Percentiles rank a stretch among this genome's conserved stretches.
Evolutionary conservation across 192 early-diverging fungal species (phyloP).

Genomic region (Dispira simplex): DNA sequence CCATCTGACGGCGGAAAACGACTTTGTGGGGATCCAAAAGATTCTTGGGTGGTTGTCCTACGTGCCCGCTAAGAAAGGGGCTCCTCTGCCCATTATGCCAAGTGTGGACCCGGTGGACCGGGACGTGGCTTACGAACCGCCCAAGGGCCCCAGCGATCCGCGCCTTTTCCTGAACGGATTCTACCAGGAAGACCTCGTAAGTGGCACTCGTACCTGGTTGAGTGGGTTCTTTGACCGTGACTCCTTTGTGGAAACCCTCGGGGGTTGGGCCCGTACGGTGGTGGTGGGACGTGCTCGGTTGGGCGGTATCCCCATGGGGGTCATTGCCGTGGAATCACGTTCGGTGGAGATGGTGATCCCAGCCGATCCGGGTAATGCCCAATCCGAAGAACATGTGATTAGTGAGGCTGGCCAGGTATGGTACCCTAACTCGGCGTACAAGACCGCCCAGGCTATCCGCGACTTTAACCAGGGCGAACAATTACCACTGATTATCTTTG

Average conservation of each 20-base stretch:
- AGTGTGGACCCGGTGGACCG: conserved; percentile 65
- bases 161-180: conserved; percentile 76
- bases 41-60: conserved; percentile 90
- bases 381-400: conserved; percentile 76
- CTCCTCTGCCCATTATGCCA: conserved; percentile 45
- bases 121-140: conserved; percentile 65
- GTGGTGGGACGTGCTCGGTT: conserved; percentile 88
- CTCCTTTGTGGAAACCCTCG: conserved; percentile 92
- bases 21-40: conserved; percentile 82
- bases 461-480: conserved; percentile 99
- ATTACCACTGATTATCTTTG: conserved; percentile 95
- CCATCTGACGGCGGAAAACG: conserved; percentile 90
- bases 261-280: conserved; percentile 94
- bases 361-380: conserved; percentile 87
- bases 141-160: conserved; percentile 80
- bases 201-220: conserved; percentile 36
- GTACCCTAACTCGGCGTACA: conserved; percentile 98
- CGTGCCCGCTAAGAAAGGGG: conserved; percentile 59
- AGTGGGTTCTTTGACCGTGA: conserved; percentile 92
- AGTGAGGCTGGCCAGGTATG: conserved; percentile 93
- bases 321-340: conserved; percentile 92
- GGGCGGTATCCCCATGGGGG: conserved; percentile 94
- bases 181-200: conserved; percentile 38
- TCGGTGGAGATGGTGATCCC: conserved; percentile 81
- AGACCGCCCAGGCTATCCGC: conserved; percentile 97